Evolutionary conservation across 139 green algal genomes (phyloP), one percentile per base, ranked within the genome.

Genomic region (Zygnema circumcarinatum): DNA sequence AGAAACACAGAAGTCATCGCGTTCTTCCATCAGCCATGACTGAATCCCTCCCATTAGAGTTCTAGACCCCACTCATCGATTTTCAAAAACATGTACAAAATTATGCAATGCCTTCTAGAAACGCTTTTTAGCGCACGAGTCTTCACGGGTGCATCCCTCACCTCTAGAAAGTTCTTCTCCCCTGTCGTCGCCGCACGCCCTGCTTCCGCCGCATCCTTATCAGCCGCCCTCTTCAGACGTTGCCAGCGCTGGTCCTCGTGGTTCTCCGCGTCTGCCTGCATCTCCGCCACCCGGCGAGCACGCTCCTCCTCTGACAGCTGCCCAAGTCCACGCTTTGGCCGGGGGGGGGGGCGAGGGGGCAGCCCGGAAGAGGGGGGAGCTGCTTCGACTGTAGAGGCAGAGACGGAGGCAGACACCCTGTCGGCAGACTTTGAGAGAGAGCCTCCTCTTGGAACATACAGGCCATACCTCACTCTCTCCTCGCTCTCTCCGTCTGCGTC

Each of bases 251-350:
- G 72, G 80, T 90, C 74, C 25, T 98, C 94, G 79, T 97, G 94
- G 82, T 92, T 83, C 31, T 91, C 73, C 0, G 96, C 96, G 78
- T 98, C 94, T 54, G 83, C 87, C 85, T 90, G 90, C 96, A 98
- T 98, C 91, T 98, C 95, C 22, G 94, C 94, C 67, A 98, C 92
- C 62, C 91, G 86, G 56, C 47, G 36, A 22, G 86, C 84, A 85
- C 86, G 92, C 92, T 98, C 95, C 89, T 96, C 94, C 67, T 95
- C 95, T 16, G 82, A 42, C 31, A 96, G 20, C 35, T 89, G 42
- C 20, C 94, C 94, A 1, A 92, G 78, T 38, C 82, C 87, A 91
- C 98, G 92, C 3, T 47, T 82, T 33, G 29, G 31, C 22, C 67
- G 62, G 16, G 79, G 79, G 36, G 79, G 79, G 80, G 29, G 69